Evolutionary conservation across 306 rosid genomes (phyloP), one percentile per base, ranked within the genome.

Genomic region (Inga laurina): DNA sequence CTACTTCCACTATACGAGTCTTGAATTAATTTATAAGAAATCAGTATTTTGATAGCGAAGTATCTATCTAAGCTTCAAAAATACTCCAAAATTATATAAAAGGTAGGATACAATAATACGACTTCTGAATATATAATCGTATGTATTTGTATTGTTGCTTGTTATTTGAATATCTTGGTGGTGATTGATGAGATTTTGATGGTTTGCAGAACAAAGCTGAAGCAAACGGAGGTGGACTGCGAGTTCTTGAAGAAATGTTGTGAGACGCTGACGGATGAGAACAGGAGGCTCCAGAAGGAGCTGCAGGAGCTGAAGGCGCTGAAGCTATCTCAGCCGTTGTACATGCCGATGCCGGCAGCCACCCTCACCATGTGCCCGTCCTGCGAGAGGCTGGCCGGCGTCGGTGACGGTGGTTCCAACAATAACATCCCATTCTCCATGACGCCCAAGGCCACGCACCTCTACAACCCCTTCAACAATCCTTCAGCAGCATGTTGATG

Each of bases 221-320:
- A 96, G 89, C 99, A 96, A 70, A 96, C 98, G 0, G 99, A 96
- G 82, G 92, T 93, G 75, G 98, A 96, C 45, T 94, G 97, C 57
- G 99, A 96, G 90, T 87, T 91, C 52, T 79, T 96, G 76, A 96
- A 96, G 90, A 96, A 96, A 78, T 96, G 99, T 65, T 96, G 99
- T 44, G 98, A 93, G 81, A 92, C 94, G 1, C 81, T 96, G 65
- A 93, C 99, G 4, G 97, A 96, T 10, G 99, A 96, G 79, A 96
- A 96, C 82, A 84, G 92, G 39, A 82, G 94, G 88, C 84, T 96
- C 4, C 98, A 94, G 81, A 96, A 94, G 61, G 99, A 96, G 87
- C 51, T 96, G 0, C 97, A 91, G 84, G 99, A 96, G 75, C 85
- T 96, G 52, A 93, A 92, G 87, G 93, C 97, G 27, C 77, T 96